These are phyloP conservation scores for Penicillium bialowiezense DNA, from an alignment of 495 filamentous ascomycete species.

Conservation along the genomic window DNA sequence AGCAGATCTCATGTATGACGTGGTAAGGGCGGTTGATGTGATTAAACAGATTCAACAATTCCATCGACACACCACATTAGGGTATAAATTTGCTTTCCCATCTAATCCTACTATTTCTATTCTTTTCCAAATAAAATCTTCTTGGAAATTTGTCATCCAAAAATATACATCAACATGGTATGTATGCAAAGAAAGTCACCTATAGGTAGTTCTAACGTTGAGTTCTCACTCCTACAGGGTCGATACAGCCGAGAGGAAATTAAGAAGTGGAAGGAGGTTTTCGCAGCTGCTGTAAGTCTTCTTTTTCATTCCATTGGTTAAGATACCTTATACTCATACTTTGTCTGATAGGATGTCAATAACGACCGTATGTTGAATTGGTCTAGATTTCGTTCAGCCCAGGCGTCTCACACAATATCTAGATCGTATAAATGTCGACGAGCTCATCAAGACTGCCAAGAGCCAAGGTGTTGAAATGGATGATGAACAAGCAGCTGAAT, in stretches of 20 bases:
- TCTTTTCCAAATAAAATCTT: too few relatives aligned
- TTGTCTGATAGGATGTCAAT: background rate
- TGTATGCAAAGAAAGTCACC: too few relatives aligned
- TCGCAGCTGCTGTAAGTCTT: background rate
- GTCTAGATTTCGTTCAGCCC: too few relatives aligned
- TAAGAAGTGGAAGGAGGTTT: background rate
- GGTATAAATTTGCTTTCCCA: too few relatives aligned
- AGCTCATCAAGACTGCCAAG: background rate
- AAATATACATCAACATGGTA: too few relatives aligned
- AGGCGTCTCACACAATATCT: background rate
- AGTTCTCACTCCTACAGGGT: background rate
- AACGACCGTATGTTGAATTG: background rate
- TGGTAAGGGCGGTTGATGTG: too few relatives aligned
- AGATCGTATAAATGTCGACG: background rate
- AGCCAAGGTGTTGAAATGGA: background rate
- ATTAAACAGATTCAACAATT: too few relatives aligned
- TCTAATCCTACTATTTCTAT: too few relatives aligned
- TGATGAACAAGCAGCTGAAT: background rate
- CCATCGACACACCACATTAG: too few relatives aligned
- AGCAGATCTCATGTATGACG: too few relatives aligned
- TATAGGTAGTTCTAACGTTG: too few relatives aligned
- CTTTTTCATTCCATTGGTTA: background rate
- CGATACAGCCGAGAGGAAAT: background rate
- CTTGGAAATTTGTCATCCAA: too few relatives aligned
- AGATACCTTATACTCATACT: background rate